Evolutionary conservation across 768 basidiomycete genomes (phyloP).

Genomic region (Russula griseocarnosa): DNA sequence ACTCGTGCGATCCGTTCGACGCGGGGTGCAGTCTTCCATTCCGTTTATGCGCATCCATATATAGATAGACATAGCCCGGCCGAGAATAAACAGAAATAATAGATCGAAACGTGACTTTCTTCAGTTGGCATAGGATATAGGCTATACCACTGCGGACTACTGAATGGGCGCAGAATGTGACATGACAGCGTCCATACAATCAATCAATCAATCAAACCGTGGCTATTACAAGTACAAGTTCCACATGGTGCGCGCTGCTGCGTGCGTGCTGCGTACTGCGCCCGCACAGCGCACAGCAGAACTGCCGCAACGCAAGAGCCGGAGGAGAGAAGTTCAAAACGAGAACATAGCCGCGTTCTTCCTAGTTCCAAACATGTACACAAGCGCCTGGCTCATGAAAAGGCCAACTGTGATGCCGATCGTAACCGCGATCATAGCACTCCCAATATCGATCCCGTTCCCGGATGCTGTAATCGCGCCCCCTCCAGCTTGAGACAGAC

Average conservation of each 20-base stretch:
- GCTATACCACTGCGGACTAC: too few species aligned
- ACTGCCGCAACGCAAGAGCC: not conserved
- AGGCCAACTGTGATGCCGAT: conserved; percentile 88
- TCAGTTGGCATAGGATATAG: too few species aligned
- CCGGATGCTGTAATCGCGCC: conserved; percentile 73
- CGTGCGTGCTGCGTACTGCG: too few species aligned
- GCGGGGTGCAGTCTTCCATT: too few species aligned
- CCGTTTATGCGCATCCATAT: too few species aligned
- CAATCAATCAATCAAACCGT: not conserved
- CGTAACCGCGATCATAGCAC: conserved; percentile 85
- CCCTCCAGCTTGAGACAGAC: conserved; percentile 73
- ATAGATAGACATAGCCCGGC: too few species aligned
- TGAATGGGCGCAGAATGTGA: too few species aligned
- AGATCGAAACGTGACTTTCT: too few species aligned
- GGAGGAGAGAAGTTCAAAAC: conserved; percentile 44
- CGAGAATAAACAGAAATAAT: too few species aligned
- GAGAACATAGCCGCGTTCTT: conserved; percentile 86
- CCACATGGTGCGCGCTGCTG: not conserved
- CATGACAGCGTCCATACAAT: too few species aligned
- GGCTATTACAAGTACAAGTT: not conserved
- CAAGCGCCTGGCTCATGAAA: conserved; percentile 82
- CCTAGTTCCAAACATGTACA: conserved; percentile 79
- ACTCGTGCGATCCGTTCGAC: too few species aligned
- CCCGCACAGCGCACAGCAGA: not conserved
- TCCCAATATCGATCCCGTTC: conserved; percentile 77